A percentile compares a stretch with the other conserved stretches of the same genome.
Conservation (phyloP, 2,329 filamentous ascomycete species). For the Triangularia setosa region DNA sequence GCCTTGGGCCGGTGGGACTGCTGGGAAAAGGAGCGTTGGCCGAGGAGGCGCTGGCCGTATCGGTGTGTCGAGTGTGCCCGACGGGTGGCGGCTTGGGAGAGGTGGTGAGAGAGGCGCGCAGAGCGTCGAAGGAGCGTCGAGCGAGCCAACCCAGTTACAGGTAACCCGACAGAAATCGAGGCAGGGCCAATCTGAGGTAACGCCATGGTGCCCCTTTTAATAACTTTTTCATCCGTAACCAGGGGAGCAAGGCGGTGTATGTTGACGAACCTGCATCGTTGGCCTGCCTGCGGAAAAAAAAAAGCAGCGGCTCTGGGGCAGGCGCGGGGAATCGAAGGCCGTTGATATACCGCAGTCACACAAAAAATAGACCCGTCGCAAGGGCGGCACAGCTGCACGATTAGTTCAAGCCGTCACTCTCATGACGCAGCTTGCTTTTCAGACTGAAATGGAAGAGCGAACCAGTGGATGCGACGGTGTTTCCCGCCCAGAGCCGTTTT, state of each 20-base stretch:
- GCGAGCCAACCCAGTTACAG: constrained; percentile 18
- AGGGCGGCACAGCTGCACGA: constrained; percentile 13
- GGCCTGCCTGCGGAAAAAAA: constrained; percentile 11
- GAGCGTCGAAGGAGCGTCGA: constrained; percentile 16
- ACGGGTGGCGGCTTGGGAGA: constrained; percentile 4
- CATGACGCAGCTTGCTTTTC: constrained; percentile 24
- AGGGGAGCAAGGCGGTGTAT: constrained; percentile 5
- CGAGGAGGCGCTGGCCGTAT: constrained; percentile 22
- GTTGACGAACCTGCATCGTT: constrained; percentile 23
- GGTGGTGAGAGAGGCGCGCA: constrained; percentile 13
- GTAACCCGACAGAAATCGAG: constrained; percentile 18
- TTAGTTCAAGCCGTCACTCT: constrained; percentile 19
- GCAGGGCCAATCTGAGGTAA: constrained; percentile 21
- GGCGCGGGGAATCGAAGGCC: constrained; percentile 13
- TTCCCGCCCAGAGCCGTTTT: constrained; percentile 13
- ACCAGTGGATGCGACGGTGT: neutral
- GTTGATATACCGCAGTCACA: constrained; percentile 1
- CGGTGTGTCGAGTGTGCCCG: constrained; percentile 9
- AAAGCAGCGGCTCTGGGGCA: constrained; percentile 3
- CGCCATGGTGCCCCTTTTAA: constrained; percentile 21
- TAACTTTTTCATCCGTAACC: constrained; percentile 9
- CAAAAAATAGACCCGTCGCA: constrained; percentile 1
- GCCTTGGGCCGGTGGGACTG: constrained; percentile 47
- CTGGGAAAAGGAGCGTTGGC: constrained; percentile 37
- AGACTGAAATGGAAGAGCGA: constrained; percentile 9